Evolutionary conservation across 257 asterid species (phyloP), one percentile per base, ranked within the genome.

Genomic region (Gynochthodes officinalis): DNA sequence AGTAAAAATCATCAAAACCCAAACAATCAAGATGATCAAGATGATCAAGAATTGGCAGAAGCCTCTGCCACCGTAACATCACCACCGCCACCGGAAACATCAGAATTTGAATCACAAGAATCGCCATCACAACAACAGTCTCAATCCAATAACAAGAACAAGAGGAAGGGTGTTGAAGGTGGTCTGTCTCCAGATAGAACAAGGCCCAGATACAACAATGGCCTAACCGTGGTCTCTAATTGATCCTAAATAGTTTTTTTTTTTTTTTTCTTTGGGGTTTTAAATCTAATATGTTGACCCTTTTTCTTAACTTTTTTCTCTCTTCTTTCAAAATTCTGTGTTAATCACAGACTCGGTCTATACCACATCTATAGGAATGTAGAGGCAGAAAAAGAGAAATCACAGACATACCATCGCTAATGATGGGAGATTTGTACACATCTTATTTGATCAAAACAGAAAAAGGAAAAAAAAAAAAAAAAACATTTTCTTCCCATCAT

Each of bases 111-210:
- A 52, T 12, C 70, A 49, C 73, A 73, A 33, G 35, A 60, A 37
- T 66, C 71, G 40, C 75, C 68, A 64, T 69, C 72, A 76, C 80
- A 64, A 57, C 53, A 12, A 11, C n/a, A 50, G 46, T 43, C 33
- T 43, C 76, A 62, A 32, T 5, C 63, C 0, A 49, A 69, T 23
- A 37, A n/a, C 32, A 82, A 63, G 68, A 81, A 74, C 79, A 86
- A 82, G 85, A 86, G 95, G 78, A 89, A 89, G 67, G 76, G 86
- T 69, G 78, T 84, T 76, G 90, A 89, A 70, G 95, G 88, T 77
- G 86, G 85, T 16, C 77, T 72, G 42, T 85, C 95, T 54, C 87
- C 87, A 73, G 88, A 84, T 42, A 82, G 90, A 84, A 79, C 86
- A 39, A 86, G 89, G 81, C 84, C 88, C 7, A 87, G 89, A 87